These are phyloP conservation scores for Coffea eugenioides DNA, from an alignment of 257 asterid genomes.

Conservation along the genomic window DNA sequence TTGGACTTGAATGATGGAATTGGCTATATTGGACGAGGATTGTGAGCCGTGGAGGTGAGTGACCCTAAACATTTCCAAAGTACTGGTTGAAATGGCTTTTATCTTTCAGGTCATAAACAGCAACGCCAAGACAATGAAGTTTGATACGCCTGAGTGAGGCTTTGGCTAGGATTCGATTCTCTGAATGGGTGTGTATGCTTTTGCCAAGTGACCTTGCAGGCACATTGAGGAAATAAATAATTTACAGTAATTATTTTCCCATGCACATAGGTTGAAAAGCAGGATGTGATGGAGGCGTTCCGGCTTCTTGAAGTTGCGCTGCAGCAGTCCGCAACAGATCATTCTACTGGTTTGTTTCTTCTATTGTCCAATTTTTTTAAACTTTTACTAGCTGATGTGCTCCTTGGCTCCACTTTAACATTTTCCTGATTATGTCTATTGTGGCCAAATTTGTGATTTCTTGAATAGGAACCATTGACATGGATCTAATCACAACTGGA, in stretches of 20 bases:
- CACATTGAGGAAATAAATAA: not conserved
- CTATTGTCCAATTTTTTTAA: conserved; percentile 3
- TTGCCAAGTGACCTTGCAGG: conserved; percentile 13
- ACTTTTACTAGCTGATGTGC: not conserved
- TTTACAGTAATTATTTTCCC: conserved; percentile 14
- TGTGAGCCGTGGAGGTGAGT: no score
- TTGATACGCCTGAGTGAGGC: conserved; percentile 95
- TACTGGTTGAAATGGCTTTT: no score
- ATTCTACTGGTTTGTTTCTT: conserved; percentile 68
- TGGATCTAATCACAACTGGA: conserved; percentile 99
- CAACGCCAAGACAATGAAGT: conserved; percentile 98
- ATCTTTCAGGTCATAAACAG: conserved; percentile 87
- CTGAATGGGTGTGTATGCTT: conserved; percentile 65
- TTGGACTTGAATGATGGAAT: no score
- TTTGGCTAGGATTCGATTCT: conserved; percentile 92
- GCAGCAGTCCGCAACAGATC: conserved; percentile 99
- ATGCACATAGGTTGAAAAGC: conserved; percentile 64
- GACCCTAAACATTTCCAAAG: no score
- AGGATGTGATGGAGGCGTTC: conserved; percentile 84
- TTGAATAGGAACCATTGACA: conserved; percentile 86
- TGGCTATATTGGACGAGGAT: no score
- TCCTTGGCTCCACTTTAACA: not conserved
- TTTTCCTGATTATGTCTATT: not conserved
- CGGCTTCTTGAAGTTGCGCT: conserved; percentile 95
- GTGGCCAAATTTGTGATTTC: not conserved